phyloP scores from a whole-genome alignment of 148 eudicot genomes.

The Spergularia bocconei region DNA sequence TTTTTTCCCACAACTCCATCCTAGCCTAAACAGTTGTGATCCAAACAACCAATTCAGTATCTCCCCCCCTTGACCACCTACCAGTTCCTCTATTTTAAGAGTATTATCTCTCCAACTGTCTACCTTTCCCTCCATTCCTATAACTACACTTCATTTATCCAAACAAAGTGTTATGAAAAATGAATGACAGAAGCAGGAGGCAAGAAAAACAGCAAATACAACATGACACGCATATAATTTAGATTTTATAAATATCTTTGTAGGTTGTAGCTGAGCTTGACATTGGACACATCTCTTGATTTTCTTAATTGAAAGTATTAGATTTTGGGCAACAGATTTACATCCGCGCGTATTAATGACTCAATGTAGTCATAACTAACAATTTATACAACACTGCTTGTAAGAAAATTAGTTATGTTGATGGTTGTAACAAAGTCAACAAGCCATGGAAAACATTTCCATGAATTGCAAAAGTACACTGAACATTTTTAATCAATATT shows the following conservation, averaged over 20 bases:
- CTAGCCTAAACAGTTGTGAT: no score
- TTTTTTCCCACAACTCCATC: no score
- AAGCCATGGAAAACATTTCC: background rate
- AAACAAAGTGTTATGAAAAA: no score
- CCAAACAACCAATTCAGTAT: no score
- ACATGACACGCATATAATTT: background rate
- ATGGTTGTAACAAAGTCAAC: background rate
- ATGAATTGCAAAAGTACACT: background rate
- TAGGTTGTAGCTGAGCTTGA: background rate
- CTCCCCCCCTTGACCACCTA: no score
- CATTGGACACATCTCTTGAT: background rate
- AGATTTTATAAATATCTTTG: background rate
- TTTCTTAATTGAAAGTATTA: background rate
- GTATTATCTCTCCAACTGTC: no score
- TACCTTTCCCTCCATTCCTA: no score
- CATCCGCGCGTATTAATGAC: background rate
- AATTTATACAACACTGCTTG: background rate
- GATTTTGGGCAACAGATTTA: background rate
- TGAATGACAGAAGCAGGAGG: no score
- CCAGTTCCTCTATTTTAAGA: no score
- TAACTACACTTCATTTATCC: no score
- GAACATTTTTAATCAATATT: background rate
- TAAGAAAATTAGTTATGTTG: background rate
- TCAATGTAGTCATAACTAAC: background rate
- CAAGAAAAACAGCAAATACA: background rate